Evolutionary conservation across 2,329 filamentous ascomycete genomes (phyloP).

Genomic region (Xylariaceae sp.): DNA sequence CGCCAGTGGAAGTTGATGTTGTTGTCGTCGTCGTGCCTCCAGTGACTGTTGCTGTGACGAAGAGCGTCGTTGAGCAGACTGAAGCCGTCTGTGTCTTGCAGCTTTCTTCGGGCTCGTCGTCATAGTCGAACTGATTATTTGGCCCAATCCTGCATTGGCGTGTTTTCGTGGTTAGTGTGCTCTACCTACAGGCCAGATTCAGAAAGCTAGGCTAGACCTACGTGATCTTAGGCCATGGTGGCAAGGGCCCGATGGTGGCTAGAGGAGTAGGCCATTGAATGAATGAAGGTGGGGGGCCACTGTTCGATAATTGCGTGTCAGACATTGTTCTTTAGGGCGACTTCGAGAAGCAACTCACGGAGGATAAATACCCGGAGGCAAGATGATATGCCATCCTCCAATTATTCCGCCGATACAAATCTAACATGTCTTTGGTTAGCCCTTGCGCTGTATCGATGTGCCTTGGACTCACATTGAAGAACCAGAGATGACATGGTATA

Average conservation of each 20-base stretch:
- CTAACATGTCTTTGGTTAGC: background rate
- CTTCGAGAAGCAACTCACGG: background rate
- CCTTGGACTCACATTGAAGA: too few relatives aligned
- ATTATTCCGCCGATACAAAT: background rate
- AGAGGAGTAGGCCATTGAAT: background rate
- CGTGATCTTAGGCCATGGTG: background rate
- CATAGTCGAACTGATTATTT: background rate
- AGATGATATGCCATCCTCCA: background rate
- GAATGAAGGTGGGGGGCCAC: background rate
- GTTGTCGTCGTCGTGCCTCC: background rate
- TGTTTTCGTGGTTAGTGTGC: background rate
- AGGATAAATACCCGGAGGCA: background rate
- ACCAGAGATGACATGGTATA: too few relatives aligned
- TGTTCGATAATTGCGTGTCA: background rate
- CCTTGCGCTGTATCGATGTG: background rate
- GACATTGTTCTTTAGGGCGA: background rate
- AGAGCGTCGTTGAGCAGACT: conserved; percentile 13
- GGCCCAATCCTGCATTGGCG: background rate
- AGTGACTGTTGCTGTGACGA: background rate
- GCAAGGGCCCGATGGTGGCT: background rate
- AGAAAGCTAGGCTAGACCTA: background rate
- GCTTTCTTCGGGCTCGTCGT: background rate
- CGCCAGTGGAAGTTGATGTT: background rate
- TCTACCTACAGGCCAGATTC: background rate
- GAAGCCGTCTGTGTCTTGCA: background rate